phyloP scores from a whole-genome alignment of 768 basidiomycete genomes.

The Chalciporus pseudorubinellus region DNA sequence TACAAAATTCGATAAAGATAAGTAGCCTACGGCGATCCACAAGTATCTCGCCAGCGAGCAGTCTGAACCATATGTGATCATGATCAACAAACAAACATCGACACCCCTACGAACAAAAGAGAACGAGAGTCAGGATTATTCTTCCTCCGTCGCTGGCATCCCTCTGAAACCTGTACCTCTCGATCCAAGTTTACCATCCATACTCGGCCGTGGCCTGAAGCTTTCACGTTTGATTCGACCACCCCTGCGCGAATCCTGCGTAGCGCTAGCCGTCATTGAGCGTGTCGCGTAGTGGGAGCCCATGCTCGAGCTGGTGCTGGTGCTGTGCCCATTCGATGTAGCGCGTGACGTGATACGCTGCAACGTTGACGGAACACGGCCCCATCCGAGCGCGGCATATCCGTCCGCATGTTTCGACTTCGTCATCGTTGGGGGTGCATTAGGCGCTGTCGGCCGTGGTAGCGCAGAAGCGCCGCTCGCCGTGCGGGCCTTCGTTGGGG shows the following conservation, averaged over 20 bases:
- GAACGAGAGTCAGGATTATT: slow-evolving; percentile 9
- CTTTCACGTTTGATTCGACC: slow-evolving; percentile 65
- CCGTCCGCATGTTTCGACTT: slow-evolving; percentile 28
- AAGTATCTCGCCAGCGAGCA: slow-evolving; percentile 22
- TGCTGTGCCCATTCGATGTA: slow-evolving; percentile 17
- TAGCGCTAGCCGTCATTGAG: slow-evolving; percentile 7
- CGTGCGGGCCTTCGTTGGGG: slow-evolving; percentile 30
- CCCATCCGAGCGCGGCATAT: slow-evolving; percentile 31
- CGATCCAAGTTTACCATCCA: slow-evolving; percentile 40
- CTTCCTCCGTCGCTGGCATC: slow-evolving; percentile 29
- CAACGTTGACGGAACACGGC: slow-evolving; percentile 34
- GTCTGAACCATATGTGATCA: no score
- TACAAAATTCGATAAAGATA: slow-evolving; percentile 28
- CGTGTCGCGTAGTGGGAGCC: slow-evolving; percentile 8
- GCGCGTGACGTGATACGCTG: slow-evolving; percentile 29
- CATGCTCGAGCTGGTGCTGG: slow-evolving; percentile 2
- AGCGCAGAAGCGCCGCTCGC: slow-evolving; percentile 21
- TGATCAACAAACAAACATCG: background rate
- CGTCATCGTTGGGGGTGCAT: slow-evolving; percentile 18
- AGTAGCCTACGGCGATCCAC: slow-evolving; percentile 5
- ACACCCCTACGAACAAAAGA: background rate
- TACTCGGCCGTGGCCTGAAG: slow-evolving; percentile 78
- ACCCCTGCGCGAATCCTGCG: slow-evolving; percentile 41
- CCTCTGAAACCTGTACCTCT: slow-evolving; percentile 17
- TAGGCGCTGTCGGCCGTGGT: slow-evolving; percentile 3